Evolutionary conservation across 140 eudicot genomes (phyloP).

Genomic region (Cichorium intybus): DNA sequence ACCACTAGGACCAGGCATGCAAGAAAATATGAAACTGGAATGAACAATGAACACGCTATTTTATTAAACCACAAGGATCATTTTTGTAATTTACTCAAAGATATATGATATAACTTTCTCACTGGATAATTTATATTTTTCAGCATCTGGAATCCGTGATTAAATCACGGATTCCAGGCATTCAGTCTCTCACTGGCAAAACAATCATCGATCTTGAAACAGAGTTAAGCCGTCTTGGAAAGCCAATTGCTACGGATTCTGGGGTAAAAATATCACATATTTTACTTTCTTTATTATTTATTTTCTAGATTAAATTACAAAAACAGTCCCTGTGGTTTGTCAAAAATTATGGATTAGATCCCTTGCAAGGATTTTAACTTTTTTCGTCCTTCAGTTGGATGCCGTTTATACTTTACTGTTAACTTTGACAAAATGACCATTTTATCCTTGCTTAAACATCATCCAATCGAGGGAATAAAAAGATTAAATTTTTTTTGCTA

Average conservation of each 20-base stretch:
- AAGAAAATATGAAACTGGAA: not conserved
- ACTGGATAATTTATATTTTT: slow-evolving; percentile 13
- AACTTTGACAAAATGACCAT: too few species aligned
- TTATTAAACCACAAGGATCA: not conserved
- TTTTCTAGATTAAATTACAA: not conserved
- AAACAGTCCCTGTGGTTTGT: not conserved
- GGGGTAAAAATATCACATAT: slow-evolving; percentile 54
- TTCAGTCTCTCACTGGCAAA: slow-evolving; percentile 47
- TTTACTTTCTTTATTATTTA: not conserved
- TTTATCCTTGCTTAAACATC: not conserved
- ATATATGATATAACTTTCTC: slow-evolving; percentile 2
- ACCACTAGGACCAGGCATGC: not conserved
- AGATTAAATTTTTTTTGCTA: too few species aligned
- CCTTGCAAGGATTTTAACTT: not conserved
- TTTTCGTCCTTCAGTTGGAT: not conserved
- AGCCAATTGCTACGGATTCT: slow-evolving; percentile 82
- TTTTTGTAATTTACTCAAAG: not conserved
- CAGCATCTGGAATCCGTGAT: slow-evolving; percentile 61
- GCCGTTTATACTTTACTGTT: too few species aligned
- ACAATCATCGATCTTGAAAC: slow-evolving; percentile 59
- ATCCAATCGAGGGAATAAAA: too few species aligned
- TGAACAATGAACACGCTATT: too few species aligned
- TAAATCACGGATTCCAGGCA: slow-evolving; percentile 52
- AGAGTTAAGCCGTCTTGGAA: slow-evolving; percentile 87
- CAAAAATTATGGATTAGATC: not conserved